These are phyloP conservation scores for Dactylellina haptotyla DNA, from an alignment of 2,329 filamentous ascomycete genomes.

Conservation along the genomic window DNA sequence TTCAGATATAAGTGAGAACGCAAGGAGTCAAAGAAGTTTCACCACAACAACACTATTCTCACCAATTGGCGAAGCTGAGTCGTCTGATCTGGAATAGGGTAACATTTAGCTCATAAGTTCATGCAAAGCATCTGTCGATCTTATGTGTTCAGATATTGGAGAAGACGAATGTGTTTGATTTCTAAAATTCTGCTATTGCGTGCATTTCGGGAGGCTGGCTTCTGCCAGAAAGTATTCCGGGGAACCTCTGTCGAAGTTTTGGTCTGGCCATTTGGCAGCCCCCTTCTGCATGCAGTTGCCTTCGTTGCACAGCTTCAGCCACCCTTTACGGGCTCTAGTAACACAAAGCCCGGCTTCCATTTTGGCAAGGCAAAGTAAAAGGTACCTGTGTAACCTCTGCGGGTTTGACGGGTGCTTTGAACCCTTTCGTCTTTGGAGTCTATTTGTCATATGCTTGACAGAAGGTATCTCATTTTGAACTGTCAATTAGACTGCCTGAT, in stretches of 20 bases:
- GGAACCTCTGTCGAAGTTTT: background rate
- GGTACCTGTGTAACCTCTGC: background rate
- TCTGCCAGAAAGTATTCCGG: background rate
- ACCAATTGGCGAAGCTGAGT: no score
- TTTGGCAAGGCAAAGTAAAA: no score
- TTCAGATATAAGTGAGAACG: no score
- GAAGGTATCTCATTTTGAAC: no score
- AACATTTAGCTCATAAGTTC: no score
- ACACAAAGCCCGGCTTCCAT: background rate
- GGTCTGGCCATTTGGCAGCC: background rate
- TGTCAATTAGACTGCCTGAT: background rate
- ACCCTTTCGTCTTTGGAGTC: background rate
- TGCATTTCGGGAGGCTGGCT: background rate
- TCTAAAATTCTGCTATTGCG: background rate
- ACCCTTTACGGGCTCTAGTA: background rate
- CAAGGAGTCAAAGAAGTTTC: no score
- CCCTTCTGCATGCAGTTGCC: background rate
- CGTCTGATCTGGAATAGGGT: no score
- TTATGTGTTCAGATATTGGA: no score
- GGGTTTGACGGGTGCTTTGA: background rate
- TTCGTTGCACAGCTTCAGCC: background rate
- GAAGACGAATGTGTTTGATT: no score
- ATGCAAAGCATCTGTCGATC: no score
- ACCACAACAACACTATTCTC: no score
- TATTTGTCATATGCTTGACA: background rate